Base-by-base conservation (phyloP, 208 protist species). In the Trypanosoma theileri region DNA sequence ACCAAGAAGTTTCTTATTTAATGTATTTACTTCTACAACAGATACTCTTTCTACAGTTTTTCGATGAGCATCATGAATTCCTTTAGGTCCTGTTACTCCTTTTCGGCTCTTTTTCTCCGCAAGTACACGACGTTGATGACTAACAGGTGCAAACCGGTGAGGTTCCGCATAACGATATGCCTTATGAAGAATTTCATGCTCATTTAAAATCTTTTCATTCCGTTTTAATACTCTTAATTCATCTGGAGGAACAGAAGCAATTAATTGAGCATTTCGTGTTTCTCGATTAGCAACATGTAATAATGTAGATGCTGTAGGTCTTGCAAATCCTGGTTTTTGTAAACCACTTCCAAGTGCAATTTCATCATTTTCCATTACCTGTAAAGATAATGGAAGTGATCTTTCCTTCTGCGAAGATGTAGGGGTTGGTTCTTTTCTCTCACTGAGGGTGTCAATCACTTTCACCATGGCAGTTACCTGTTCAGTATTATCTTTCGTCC, bases 311-410 rank as follows among this genome's bases (percentile, higher is more conserved):
- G 82, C 85, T 12, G 89, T 95, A 2, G 75, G 76, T 2, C 78
- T 71, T 3, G 85, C 76, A 75, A 93, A 95, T 22, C 75, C 77
- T 19, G 86, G 84, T 55, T 82, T 69, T 21, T 55, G 52, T 45
- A 79, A 12, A n/a, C 61, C 73, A 19, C 57, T 58, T 40, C 77
- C 75, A 24, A 71, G 59, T 9, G 81, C 79, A 51, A 91, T 53
- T 69, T 94, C 85, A 54, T 64, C 73, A 72, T 89, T 93, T 45
- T 75, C 69, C 63, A 81, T 92, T 12, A 81, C 52, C 16, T 75
- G 72, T 16, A 87, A 59, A 0, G 55, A 52, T 12, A 77, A 57
- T 55, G 86, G 79, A 64, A 46, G 14, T 12, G 17, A 16, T 13
- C 44, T 60, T 21, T 80, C 31, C 14, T 62, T 48, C 10, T n/a